Evolutionary conservation across 2,329 filamentous ascomycete genomes (phyloP), one percentile per base, ranked within the genome.

Genomic region (Apiospora arundinis): DNA sequence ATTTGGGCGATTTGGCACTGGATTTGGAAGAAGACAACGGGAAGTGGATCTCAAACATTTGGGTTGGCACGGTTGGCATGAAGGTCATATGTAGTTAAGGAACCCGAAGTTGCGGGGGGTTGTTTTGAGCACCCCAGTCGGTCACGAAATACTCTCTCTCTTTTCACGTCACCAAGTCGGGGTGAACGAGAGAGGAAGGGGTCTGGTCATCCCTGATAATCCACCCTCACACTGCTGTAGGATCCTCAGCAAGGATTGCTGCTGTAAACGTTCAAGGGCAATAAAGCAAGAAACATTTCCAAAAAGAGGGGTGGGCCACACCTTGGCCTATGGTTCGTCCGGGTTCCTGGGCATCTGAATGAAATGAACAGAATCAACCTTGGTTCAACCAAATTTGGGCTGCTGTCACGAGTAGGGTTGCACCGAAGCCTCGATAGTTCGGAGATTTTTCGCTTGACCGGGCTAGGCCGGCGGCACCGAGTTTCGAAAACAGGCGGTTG

Each of bases 401-500:
- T 44, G 46, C 66, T 48, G 37, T 25, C 44, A 28, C 25, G 46
- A 68, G 66, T 63, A 68, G 66, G 66, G 66, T 68, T 68, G 66
- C 66, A 48, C 46, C 18, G 66, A 45, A 25, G 23, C 46, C 66
- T 68, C 42, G 66, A 68, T 68, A 68, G 44, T n/a, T 68, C 66
- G 66, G 66, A 68, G 66, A 68, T 68, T 68, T 68, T 68, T 68
- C 46, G 66, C 66, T 68, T 48, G 66, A 48, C 66, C 66, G 66
- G 66, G 66, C 66, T 68, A 68, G 66, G 44, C 66, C 44, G 44
- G 44, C 46, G 66, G 44, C 66, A 68, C 32, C 56, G 56, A 40
- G 21, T 63, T 63, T 63, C 56, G 32, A 63, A 60, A 63, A 63
- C 56, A 63, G 56, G 32, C 18, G 56, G 56, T 63, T 63, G 32